Percentiles rank a stretch among this genome's conserved stretches.
These are phyloP conservation scores for Gracilaria vermiculophylla DNA, from an alignment of 23 red algal species.

Conservation along the genomic window DNA sequence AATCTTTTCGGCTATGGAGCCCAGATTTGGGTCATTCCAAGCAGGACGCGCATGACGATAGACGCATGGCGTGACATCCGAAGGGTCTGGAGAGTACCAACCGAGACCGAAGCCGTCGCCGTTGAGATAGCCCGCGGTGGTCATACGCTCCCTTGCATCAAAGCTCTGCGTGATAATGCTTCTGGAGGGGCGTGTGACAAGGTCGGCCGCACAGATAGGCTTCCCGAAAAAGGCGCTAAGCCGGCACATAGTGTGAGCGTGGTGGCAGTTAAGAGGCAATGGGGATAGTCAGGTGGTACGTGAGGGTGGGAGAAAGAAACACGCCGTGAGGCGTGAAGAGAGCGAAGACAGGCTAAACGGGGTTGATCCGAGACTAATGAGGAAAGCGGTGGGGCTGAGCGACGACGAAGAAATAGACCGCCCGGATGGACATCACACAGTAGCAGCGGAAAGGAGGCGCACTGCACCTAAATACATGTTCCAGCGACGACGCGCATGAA, in stretches of 20 bases:
- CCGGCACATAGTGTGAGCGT: slow-evolving; percentile 60
- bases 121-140: slow-evolving; percentile 81
- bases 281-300: background rate
- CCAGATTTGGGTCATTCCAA: slow-evolving; percentile 91
- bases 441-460: background rate
- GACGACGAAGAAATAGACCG: background rate
- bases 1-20: slow-evolving; percentile 79
- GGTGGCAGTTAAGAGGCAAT: background rate
- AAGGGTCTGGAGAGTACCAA: slow-evolving; percentile 69
- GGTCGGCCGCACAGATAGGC: slow-evolving; percentile 80
- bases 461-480: background rate
- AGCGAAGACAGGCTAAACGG: too few species aligned
- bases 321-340: too few species aligned
- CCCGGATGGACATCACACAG: background rate
- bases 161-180: slow-evolving; percentile 85
- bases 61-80: slow-evolving; percentile 73
- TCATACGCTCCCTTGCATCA: slow-evolving; percentile 77
- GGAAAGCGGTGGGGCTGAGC: too few species aligned
- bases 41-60: slow-evolving; percentile 81
- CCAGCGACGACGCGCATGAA: background rate
- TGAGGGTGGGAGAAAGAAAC: background rate
- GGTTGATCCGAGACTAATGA: too few species aligned
- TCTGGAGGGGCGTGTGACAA: slow-evolving; percentile 81
- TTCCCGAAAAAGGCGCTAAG: slow-evolving; percentile 82
- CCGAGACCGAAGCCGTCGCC: slow-evolving; percentile 90